A percentile compares a stretch with the other conserved stretches of the same genome.
Conservation (phyloP, 2,329 filamentous ascomycete genomes). For the Decorospora gaudefroyi region DNA sequence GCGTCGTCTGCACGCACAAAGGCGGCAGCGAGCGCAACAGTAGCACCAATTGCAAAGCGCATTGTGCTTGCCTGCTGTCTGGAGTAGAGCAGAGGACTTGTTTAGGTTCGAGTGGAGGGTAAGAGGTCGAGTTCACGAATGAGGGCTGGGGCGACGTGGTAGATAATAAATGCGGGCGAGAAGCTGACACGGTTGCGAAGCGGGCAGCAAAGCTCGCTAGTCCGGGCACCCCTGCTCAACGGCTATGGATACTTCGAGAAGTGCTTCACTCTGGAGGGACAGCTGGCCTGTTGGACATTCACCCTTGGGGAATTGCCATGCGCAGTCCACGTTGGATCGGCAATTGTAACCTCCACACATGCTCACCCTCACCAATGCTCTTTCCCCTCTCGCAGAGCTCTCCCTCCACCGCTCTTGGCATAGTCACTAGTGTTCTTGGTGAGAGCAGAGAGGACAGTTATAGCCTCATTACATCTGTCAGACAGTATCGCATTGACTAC, state of each 20-base stretch:
- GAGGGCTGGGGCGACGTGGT: slow-evolving; percentile 26
- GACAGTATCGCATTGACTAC: too few species aligned
- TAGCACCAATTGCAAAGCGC: slow-evolving; percentile 73
- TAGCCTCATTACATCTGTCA: too few species aligned
- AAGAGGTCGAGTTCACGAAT: slow-evolving; percentile 18
- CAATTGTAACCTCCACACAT: not conserved
- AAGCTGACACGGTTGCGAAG: slow-evolving; percentile 28
- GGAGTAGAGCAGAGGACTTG: slow-evolving; percentile 38
- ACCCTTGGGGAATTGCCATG: slow-evolving; percentile 1
- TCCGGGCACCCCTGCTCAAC: slow-evolving; percentile 16
- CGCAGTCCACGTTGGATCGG: not conserved
- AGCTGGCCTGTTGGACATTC: slow-evolving; percentile 27
- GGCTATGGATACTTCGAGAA: slow-evolving; percentile 31
- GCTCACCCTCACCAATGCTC: not conserved
- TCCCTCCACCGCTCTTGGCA: slow-evolving; percentile 1
- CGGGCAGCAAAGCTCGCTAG: slow-evolving; percentile 20
- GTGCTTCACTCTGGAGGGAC: slow-evolving; percentile 20
- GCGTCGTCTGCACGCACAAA: slow-evolving; percentile 69
- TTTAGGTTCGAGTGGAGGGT: slow-evolving; percentile 23
- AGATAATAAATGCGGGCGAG: slow-evolving; percentile 32
- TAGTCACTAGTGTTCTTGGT: not conserved
- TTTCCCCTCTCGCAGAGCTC: slow-evolving; percentile 3
- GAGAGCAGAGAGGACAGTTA: not conserved
- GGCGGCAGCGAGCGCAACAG: slow-evolving; percentile 70
- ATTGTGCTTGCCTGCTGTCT: slow-evolving; percentile 45